A percentile compares a stretch with the other conserved stretches of the same genome.
These are phyloP conservation scores for Fusarium sp. DNA, from an alignment of 2,329 filamentous ascomycete genomes.

Conservation along the genomic window DNA sequence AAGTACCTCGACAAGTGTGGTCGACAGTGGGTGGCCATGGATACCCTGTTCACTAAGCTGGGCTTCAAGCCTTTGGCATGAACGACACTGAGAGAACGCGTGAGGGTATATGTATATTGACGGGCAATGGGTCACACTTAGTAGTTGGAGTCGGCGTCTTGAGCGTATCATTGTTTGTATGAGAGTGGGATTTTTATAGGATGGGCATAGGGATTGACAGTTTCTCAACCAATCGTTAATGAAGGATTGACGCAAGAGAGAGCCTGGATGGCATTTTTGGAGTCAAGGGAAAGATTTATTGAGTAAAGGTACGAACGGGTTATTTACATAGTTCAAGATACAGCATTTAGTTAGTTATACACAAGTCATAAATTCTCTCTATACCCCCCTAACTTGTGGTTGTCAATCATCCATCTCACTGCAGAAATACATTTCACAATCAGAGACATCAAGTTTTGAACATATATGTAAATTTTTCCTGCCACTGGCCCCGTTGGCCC, in stretches of 20 bases:
- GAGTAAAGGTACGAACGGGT: background rate
- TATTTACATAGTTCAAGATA: background rate
- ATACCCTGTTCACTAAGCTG: constrained; percentile 79
- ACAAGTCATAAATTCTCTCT: background rate
- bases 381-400: background rate
- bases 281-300: background rate
- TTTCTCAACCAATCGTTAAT: constrained; percentile 3
- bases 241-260: constrained; percentile 7
- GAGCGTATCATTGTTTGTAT: constrained; percentile 5
- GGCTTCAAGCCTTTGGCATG: constrained; percentile 59
- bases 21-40: constrained; percentile 93
- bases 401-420: background rate
- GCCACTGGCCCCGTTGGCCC: constrained; percentile 27
- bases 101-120: background rate
- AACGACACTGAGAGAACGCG: background rate
- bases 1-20: constrained; percentile 90
- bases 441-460: constrained; percentile 22
- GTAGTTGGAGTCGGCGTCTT: constrained; percentile 32
- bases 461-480: constrained; percentile 43
- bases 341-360: background rate
- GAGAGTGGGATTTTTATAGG: constrained; percentile 6
- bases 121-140: constrained; percentile 1
- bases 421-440: background rate
- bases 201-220: background rate
- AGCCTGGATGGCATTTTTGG: constrained; percentile 19